phyloP scores from a whole-genome alignment of 2,329 filamentous ascomycete species.

The Piedraia hortae region DNA sequence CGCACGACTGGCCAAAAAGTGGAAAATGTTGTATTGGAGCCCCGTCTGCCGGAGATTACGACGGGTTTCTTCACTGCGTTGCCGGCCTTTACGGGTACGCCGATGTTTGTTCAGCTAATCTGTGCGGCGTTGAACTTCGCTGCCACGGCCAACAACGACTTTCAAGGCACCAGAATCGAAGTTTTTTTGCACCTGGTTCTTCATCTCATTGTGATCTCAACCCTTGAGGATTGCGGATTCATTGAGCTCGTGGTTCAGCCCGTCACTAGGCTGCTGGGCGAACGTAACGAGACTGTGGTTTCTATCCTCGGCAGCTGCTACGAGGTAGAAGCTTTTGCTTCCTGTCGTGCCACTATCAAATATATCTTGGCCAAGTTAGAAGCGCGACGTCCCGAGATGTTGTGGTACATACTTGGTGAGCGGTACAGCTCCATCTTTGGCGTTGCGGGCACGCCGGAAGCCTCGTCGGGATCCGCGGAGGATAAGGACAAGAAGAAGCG shows the following conservation, averaged over 20 bases:
- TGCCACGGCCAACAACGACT: conserved; percentile 36
- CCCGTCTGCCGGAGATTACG: conserved; percentile 47
- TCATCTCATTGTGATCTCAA: conserved; percentile 62
- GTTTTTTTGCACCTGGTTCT: conserved; percentile 77
- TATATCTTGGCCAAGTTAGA: conserved; percentile 64
- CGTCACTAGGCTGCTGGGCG: conserved; percentile 1
- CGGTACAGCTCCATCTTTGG: conserved; percentile 55
- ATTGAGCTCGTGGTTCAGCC: conserved; percentile 6
- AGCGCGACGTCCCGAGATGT: conserved; percentile 49
- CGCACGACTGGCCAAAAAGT: conserved; percentile 58
- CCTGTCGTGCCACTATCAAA: conserved; percentile 59
- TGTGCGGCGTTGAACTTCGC: conserved; percentile 72
- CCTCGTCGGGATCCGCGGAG: conserved; percentile 29
- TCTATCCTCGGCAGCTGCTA: conserved; percentile 23
- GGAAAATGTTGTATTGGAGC: conserved; percentile 76
- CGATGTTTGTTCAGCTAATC: conserved; percentile 69
- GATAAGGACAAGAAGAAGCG: conserved; percentile 70
- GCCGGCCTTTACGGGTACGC: conserved; percentile 52
- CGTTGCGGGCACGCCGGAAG: too few relatives aligned
- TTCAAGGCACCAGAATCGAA: conserved; percentile 63
- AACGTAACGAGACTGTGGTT: conserved; percentile 12
- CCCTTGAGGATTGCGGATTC: conserved; percentile 30
- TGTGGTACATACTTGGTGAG: conserved; percentile 43
- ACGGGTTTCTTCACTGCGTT: conserved; percentile 54
- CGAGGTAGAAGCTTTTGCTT: conserved; percentile 46